A percentile compares a stretch with the other conserved stretches of the same genome.
Evolutionary conservation across 495 filamentous ascomycete genomes (phyloP).

Genomic region (Trichoderma virens): DNA sequence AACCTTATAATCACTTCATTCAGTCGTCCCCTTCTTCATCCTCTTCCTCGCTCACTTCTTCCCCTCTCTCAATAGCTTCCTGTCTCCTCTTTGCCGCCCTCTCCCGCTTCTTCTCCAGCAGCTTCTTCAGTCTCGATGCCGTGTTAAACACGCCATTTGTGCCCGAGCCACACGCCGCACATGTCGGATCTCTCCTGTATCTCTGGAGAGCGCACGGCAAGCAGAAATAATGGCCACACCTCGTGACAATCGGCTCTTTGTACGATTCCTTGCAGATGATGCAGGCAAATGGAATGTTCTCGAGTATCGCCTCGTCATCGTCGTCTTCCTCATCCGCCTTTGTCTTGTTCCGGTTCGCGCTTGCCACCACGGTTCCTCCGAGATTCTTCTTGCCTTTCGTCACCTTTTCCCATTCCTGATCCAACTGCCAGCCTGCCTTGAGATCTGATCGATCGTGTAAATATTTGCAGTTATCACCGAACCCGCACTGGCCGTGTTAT

Average conservation of each 20-base stretch:
- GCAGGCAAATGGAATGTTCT: conserved; percentile 92
- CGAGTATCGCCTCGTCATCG: conserved; percentile 61
- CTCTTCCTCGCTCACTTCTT: conserved; percentile 61
- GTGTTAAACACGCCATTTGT: conserved; percentile 87
- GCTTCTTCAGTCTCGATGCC: conserved; percentile 71
- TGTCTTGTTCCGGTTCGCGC: conserved; percentile 41
- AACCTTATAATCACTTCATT: not conserved
- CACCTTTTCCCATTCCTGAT: conserved; percentile 83
- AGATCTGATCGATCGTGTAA: conserved; percentile 82
- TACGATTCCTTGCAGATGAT: conserved; percentile 83
- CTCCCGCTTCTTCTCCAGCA: conserved; percentile 78
- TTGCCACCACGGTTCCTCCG: conserved; percentile 54
- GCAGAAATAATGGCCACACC: conserved; percentile 95
- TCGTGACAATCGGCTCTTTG: conserved; percentile 74
- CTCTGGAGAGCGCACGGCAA: conserved; percentile 76
- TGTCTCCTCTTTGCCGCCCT: conserved; percentile 57
- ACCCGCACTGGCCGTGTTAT: conserved; percentile 86
- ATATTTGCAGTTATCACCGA: conserved; percentile 75
- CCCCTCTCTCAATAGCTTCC: conserved; percentile 63
- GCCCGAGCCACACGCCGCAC: conserved; percentile 75
- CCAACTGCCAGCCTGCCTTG: conserved; percentile 90
- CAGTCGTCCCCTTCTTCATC: conserved; percentile 28
- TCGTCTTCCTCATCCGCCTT: conserved; percentile 31
- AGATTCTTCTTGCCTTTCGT: conserved; percentile 68
- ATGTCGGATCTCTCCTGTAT: conserved; percentile 70